Percentiles rank a stretch among this genome's conserved stretches.
Conservation (phyloP, 2,329 filamentous ascomycete species). For the Blastomyces percursus region DNA sequence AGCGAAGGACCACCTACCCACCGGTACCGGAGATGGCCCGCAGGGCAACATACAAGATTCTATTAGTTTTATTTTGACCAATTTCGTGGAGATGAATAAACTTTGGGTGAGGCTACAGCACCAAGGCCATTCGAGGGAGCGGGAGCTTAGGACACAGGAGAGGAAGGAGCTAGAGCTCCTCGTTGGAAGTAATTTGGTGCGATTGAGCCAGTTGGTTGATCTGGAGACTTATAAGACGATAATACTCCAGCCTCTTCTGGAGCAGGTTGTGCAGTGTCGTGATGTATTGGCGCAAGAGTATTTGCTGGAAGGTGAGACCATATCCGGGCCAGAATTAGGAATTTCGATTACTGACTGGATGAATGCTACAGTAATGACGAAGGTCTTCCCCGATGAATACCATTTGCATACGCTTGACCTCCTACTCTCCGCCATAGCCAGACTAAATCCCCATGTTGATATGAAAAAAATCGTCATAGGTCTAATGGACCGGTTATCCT, state of each 20-base stretch:
- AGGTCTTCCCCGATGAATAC: conserved; percentile 97
- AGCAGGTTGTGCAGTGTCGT: conserved; percentile 95
- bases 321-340: conserved; percentile 3
- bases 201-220: conserved; percentile 90
- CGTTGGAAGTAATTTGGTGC: conserved; percentile 91
- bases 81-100: conserved; percentile 99
- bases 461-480: conserved; percentile 97
- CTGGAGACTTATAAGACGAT: conserved; percentile 85
- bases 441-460: conserved; percentile 92
- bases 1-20: conserved; percentile 77
- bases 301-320: conserved; percentile 58
- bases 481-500: conserved; percentile 89
- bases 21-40: conserved; percentile 72
- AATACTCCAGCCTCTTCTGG: conserved; percentile 77
- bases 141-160: conserved; percentile 87
- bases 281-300: conserved; percentile 97
- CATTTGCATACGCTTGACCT: conserved; percentile 95
- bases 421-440: conserved; percentile 82
- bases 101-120: conserved; percentile 96
- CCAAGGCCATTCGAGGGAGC: conserved; percentile 89
- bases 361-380: conserved; percentile 63
- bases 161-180: conserved; percentile 89
- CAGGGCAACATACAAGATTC: conserved; percentile 95
- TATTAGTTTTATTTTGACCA: conserved; percentile 95
- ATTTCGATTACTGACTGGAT: conserved; percentile 18